These are phyloP conservation scores for Cercospora berteroae DNA, from an alignment of 2,329 filamentous ascomycete species.

Conservation along the genomic window DNA sequence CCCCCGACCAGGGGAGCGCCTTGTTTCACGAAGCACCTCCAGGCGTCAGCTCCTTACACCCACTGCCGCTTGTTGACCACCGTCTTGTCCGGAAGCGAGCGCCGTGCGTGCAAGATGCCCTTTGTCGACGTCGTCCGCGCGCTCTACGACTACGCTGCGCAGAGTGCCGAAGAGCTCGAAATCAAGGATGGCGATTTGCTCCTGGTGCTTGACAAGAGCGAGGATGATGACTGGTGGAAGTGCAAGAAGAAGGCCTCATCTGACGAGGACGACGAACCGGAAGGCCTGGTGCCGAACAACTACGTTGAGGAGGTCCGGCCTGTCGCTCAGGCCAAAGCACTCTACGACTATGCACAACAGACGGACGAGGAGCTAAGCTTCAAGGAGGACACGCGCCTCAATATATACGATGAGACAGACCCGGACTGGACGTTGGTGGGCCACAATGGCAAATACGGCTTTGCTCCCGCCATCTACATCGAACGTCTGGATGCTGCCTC, in stretches of 20 bases:
- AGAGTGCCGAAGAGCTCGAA: slow-evolving; percentile 79
- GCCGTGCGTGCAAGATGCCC: slow-evolving; percentile 59
- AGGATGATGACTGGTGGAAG: slow-evolving; percentile 84
- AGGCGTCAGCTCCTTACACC: slow-evolving; percentile 1
- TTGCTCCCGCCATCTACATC: slow-evolving; percentile 95
- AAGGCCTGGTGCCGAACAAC: slow-evolving; percentile 87
- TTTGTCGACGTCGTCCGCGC: slow-evolving; percentile 90
- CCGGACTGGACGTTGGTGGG: slow-evolving; percentile 96
- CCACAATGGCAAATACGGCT: slow-evolving; percentile 80
- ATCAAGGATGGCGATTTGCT: slow-evolving; percentile 84
- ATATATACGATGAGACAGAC: slow-evolving; percentile 86
- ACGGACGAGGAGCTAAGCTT: slow-evolving; percentile 98
- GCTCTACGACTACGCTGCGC: slow-evolving; percentile 87
- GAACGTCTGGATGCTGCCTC: slow-evolving; percentile 58
- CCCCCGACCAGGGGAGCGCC: slow-evolving; percentile 1
- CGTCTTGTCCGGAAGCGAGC: not conserved
- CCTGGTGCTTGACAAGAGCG: slow-evolving; percentile 80
- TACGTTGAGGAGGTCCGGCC: slow-evolving; percentile 83
- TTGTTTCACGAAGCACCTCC: slow-evolving; percentile 5
- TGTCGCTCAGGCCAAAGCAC: slow-evolving; percentile 72
- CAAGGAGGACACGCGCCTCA: slow-evolving; percentile 76
- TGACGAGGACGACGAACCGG: slow-evolving; percentile 89
- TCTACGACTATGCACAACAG: slow-evolving; percentile 97
- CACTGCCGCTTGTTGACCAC: not conserved
- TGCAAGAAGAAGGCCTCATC: slow-evolving; percentile 80